phyloP scores from a whole-genome alignment of 2,329 filamentous ascomycete genomes.

The Atkinsonella texensis region DNA sequence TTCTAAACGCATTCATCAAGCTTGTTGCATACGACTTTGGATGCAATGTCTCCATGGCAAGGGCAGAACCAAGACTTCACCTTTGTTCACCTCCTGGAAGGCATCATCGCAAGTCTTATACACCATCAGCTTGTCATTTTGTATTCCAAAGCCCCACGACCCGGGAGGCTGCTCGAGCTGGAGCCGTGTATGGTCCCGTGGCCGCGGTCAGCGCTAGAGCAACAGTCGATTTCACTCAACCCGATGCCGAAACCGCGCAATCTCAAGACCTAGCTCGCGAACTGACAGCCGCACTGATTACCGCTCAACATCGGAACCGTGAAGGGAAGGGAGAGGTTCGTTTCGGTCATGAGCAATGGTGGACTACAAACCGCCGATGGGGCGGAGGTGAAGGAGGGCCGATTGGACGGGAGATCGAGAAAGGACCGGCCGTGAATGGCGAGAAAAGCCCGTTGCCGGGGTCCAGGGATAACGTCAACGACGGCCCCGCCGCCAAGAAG shows the following conservation, averaged over 20 bases:
- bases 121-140: constrained; percentile 46
- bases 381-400: constrained; percentile 50
- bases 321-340: constrained; percentile 43
- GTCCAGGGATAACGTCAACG: constrained; percentile 13
- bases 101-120: constrained; percentile 36
- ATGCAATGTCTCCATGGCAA: constrained; percentile 45
- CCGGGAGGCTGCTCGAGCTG: constrained; percentile 46
- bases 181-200: constrained; percentile 49
- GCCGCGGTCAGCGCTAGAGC: constrained; percentile 47
- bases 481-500: constrained; percentile 28
- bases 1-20: constrained; percentile 50
- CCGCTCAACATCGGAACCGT: constrained; percentile 51
- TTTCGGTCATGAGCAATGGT: constrained; percentile 49
- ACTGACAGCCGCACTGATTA: constrained; percentile 45
- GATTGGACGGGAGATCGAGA: constrained; percentile 48
- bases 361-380: constrained; percentile 49
- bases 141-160: constrained; percentile 47
- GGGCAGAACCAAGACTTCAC: constrained; percentile 47
- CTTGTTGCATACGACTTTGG: constrained; percentile 55
- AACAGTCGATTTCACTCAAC: constrained; percentile 35
- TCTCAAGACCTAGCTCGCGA: constrained; percentile 50
- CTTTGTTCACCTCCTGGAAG: constrained; percentile 28
- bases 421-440: constrained; percentile 29
- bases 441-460: constrained; percentile 30
- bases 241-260: constrained; percentile 40